Percentiles rank a stretch among this genome's conserved stretches.
phyloP scores from a whole-genome alignment of 495 filamentous ascomycete species.

The Penicillium paxilli region DNA sequence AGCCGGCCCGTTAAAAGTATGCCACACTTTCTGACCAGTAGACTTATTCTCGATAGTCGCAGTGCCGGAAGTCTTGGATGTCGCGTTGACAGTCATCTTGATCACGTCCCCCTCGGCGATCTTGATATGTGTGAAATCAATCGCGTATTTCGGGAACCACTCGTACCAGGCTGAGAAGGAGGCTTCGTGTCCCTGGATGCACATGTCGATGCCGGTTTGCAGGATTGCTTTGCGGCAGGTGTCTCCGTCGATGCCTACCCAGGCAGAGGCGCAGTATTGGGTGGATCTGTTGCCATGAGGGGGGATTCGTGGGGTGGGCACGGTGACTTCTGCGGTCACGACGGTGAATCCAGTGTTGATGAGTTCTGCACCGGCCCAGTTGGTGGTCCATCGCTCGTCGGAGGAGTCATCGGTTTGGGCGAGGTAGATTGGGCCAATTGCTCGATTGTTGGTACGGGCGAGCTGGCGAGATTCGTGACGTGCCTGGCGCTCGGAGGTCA shows the following conservation, averaged over 20 bases:
- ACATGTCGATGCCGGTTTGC: constrained; percentile 60
- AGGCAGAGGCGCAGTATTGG: constrained; percentile 51
- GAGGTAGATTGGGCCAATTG: constrained; percentile 16
- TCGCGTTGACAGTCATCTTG: constrained; percentile 49
- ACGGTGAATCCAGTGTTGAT: constrained; percentile 42
- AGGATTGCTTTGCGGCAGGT: constrained; percentile 55
- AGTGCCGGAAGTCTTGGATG: constrained; percentile 42
- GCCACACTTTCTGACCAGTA: constrained; percentile 48
- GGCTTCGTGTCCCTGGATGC: constrained; percentile 28
- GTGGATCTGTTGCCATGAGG: constrained; percentile 27
- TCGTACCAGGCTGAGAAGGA: constrained; percentile 37
- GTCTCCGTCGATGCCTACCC: constrained; percentile 60
- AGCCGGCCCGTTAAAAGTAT: constrained; percentile 38
- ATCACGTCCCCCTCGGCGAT: constrained; percentile 55
- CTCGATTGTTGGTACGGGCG: constrained; percentile 5
- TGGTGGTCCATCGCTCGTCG: constrained; percentile 44
- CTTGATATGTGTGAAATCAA: constrained; percentile 48
- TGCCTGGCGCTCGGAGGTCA: constrained; percentile 22
- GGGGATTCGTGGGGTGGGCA: constrained; percentile 47
- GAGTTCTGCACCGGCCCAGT: constrained; percentile 58
- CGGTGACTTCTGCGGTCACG: constrained; percentile 49
- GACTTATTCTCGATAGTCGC: constrained; percentile 51
- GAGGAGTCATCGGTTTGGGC: constrained; percentile 19
- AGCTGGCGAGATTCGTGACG: constrained; percentile 21
- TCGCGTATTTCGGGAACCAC: constrained; percentile 44